Evolutionary conservation across 2,329 filamentous ascomycete species (phyloP).

Genomic region (Penicillium hordei): DNA sequence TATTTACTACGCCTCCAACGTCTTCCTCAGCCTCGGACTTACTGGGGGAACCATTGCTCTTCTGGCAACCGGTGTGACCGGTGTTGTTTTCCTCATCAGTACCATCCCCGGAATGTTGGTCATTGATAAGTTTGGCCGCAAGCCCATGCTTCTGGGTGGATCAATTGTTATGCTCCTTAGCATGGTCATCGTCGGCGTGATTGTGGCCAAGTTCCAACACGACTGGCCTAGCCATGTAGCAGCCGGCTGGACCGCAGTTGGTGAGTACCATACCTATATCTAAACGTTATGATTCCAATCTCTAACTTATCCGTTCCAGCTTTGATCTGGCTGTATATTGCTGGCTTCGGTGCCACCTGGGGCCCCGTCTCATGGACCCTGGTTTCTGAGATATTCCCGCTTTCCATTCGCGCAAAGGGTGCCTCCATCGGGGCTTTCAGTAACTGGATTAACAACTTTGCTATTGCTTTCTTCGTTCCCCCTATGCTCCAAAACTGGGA

Average conservation of each 20-base stretch:
- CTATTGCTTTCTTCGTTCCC: constrained; percentile 31
- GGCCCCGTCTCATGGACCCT: constrained; percentile 32
- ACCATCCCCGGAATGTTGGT: constrained; percentile 35
- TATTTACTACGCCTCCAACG: constrained; percentile 46
- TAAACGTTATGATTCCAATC: background rate
- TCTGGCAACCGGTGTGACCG: constrained; percentile 37
- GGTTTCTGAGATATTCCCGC: constrained; percentile 31
- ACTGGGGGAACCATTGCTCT: constrained; percentile 35
- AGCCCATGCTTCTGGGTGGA: constrained; percentile 30
- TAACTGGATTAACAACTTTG: constrained; percentile 36
- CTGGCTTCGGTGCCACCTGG: constrained; percentile 29
- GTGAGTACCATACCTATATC: constrained; percentile 4
- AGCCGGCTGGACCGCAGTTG: constrained; percentile 31
- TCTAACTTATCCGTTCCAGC: constrained; percentile 9
- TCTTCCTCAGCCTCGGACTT: constrained; percentile 38
- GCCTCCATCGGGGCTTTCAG: constrained; percentile 30
- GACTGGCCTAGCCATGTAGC: constrained; percentile 29
- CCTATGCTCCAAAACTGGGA: constrained; percentile 27
- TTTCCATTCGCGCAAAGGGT: constrained; percentile 32
- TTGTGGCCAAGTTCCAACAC: constrained; percentile 31
- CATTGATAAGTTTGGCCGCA: constrained; percentile 32
- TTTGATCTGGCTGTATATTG: constrained; percentile 32
- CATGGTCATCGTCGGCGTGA: constrained; percentile 30
- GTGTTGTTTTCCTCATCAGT: constrained; percentile 34
- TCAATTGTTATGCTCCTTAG: constrained; percentile 26